Percentiles rank a stretch among this genome's conserved stretches.
These are phyloP conservation scores for Diaporthe citri DNA, from an alignment of 2,329 filamentous ascomycete species.

Conservation along the genomic window DNA sequence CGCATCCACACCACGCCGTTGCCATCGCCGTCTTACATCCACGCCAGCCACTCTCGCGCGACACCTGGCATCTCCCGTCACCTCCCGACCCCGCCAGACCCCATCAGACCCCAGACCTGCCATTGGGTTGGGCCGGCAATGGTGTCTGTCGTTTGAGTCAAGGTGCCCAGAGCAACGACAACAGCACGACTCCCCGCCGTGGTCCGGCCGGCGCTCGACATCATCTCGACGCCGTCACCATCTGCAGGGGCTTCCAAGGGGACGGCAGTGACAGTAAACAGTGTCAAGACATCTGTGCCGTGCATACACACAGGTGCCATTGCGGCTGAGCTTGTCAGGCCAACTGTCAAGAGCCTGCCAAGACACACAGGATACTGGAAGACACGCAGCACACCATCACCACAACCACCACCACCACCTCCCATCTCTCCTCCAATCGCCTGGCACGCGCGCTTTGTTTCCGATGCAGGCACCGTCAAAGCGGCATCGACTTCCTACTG, in stretches of 20 bases:
- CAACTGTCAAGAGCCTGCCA: conserved; percentile 4
- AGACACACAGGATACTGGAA: not conserved
- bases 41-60: not conserved
- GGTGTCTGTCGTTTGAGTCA: conserved; percentile 15
- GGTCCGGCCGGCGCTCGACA: not conserved
- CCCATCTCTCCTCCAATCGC: conserved; percentile 14
- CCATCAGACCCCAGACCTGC: not conserved
- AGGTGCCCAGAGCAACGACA: conserved; percentile 6
- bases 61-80: not conserved
- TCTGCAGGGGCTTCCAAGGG: conserved; percentile 29
- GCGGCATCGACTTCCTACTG: not conserved
- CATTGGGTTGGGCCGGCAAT: not conserved
- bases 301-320: conserved; percentile 10
- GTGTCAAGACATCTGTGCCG: conserved; percentile 28
- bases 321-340: conserved; percentile 30
- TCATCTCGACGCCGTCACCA: conserved; percentile 5
- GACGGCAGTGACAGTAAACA: conserved; percentile 5
- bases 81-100: conserved; percentile 1
- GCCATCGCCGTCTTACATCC: not conserved
- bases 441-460: conserved; percentile 18
- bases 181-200: not conserved
- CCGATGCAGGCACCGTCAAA: conserved; percentile 27
- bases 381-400: not conserved
- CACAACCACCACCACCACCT: not conserved
- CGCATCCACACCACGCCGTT: not conserved